These are phyloP conservation scores for Beta macrorhiza DNA, from an alignment of 179 eudicot genomes.

Conservation along the genomic window DNA sequence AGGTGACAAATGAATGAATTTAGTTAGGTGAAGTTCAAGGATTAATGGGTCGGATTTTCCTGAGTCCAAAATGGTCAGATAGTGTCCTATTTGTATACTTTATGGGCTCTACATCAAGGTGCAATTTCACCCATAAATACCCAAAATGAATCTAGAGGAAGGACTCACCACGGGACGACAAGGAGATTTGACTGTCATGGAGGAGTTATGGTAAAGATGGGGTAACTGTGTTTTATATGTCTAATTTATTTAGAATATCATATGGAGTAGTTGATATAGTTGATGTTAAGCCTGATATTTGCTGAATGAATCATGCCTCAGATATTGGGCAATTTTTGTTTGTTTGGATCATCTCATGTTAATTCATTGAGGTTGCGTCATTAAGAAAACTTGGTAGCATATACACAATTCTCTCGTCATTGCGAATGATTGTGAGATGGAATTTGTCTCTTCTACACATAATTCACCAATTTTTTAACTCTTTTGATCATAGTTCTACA, in stretches of 20 bases:
- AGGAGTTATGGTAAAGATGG: background rate
- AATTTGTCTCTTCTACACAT: background rate
- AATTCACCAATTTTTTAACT: background rate
- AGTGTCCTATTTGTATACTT: background rate
- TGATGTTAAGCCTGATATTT: background rate
- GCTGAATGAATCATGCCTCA: background rate
- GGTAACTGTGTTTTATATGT: background rate
- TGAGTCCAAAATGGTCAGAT: background rate
- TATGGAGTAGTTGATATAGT: background rate
- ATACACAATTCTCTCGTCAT: background rate
- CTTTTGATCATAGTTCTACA: background rate
- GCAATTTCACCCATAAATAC: background rate
- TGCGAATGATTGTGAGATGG: background rate
- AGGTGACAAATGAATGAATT: background rate
- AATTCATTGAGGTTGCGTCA: background rate
- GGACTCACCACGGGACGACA: background rate
- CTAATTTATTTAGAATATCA: background rate
- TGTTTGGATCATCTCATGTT: background rate
- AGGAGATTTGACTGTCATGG: background rate
- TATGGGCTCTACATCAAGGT: slow-evolving; percentile 1
- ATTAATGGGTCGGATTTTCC: background rate
- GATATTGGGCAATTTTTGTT: background rate
- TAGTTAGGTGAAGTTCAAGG: background rate
- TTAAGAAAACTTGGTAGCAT: background rate
- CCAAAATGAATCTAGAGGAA: background rate